Evolutionary conservation across 2,329 filamentous ascomycete species (phyloP).

Genomic region (Clonostachys solani): DNA sequence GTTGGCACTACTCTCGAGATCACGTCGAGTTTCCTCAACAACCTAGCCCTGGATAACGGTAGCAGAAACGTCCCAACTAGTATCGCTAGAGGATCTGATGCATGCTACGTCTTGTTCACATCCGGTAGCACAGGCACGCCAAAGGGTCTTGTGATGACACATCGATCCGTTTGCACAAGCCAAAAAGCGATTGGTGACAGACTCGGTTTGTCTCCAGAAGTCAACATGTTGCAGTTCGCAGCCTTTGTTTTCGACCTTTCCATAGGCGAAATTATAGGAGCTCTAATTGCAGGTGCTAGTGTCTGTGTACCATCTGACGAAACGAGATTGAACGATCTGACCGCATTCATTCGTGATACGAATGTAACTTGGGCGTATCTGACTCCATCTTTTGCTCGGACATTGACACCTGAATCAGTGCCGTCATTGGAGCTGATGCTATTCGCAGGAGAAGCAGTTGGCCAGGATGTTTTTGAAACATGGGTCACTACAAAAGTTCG

Average conservation of each 20-base stretch:
- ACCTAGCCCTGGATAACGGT: background rate
- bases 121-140: conserved; percentile 12
- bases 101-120: conserved; percentile 12
- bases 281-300: conserved; percentile 27
- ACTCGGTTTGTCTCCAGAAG: no score
- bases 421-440: background rate
- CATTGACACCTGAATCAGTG: background rate
- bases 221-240: conserved; percentile 28
- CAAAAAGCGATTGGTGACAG: background rate
- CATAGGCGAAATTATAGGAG: conserved; percentile 37
- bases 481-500: background rate
- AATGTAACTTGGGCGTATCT: background rate
- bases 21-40: background rate
- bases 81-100: conserved; percentile 4
- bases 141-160: conserved; percentile 11
- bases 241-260: conserved; percentile 43
- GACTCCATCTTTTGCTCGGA: background rate
- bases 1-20: background rate
- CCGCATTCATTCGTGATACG: background rate
- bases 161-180: conserved; percentile 3
- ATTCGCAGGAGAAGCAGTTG: background rate
- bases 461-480: background rate
- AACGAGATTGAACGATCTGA: background rate
- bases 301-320: background rate
- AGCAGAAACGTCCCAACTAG: no score